These are phyloP conservation scores for Mesembryanthemum crystallinum DNA, from an alignment of 148 eudicot species.

Conservation along the genomic window DNA sequence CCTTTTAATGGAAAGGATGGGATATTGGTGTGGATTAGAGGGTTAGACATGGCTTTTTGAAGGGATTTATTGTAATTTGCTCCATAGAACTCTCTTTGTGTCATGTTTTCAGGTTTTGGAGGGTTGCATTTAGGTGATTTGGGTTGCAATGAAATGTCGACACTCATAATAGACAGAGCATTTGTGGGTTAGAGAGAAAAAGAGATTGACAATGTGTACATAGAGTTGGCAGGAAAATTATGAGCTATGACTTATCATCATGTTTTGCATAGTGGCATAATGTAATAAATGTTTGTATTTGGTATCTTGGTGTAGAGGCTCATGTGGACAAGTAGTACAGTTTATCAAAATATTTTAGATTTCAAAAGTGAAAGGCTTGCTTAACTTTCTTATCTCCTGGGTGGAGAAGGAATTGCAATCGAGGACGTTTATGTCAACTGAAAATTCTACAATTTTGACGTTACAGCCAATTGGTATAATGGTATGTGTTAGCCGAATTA, in stretches of 20 bases:
- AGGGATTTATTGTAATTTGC: neutral
- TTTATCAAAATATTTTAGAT: neutral
- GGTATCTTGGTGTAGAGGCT: neutral
- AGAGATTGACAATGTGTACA: neutral
- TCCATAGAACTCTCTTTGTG: neutral
- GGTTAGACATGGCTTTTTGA: neutral
- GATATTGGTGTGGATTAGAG: neutral
- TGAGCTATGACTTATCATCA: neutral
- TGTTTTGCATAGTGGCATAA: neutral
- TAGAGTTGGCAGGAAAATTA: neutral
- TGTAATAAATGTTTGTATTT: too few relatives aligned
- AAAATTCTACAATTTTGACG: neutral
- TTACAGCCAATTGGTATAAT: neutral
- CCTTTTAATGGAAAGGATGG: neutral
- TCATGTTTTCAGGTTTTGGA: neutral
- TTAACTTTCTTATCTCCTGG: neutral
- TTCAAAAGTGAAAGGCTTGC: neutral
- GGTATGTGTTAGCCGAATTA: neutral
- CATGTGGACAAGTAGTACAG: neutral
- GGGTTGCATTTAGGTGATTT: neutral
- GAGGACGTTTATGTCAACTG: neutral
- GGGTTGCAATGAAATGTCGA: neutral
- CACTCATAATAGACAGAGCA: neutral
- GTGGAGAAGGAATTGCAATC: neutral
- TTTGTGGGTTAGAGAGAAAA: neutral